phyloP scores from a whole-genome alignment of 2,329 filamentous ascomycete genomes.

The Sordariomycetes sp. region DNA sequence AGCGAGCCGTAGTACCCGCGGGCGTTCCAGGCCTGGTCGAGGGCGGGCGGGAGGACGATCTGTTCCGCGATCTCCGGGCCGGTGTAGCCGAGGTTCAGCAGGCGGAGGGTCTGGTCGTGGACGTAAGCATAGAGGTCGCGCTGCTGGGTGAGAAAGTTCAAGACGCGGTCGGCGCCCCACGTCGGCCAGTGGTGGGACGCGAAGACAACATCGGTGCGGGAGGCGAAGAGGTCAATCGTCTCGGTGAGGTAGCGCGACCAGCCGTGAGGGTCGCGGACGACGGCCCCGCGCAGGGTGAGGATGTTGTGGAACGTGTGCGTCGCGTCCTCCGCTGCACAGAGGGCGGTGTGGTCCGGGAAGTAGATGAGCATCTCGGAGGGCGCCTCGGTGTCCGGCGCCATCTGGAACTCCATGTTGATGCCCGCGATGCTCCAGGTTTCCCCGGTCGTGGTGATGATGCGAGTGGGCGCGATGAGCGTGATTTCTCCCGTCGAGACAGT shows the following conservation, averaged over 20 bases:
- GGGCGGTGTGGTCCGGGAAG: constrained; percentile 22
- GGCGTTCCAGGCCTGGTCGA: constrained; percentile 18
- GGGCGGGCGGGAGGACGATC: constrained; percentile 18
- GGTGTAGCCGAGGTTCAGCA: constrained; percentile 20
- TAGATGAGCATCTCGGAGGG: constrained; percentile 29
- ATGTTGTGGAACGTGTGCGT: constrained; percentile 30
- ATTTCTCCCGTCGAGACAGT: constrained; percentile 17
- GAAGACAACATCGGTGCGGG: constrained; percentile 21
- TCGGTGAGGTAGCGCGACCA: constrained; percentile 27
- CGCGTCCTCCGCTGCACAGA: constrained; percentile 25
- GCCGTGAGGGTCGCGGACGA: constrained; percentile 25
- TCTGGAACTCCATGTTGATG: constrained; percentile 25
- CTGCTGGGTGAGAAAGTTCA: constrained; percentile 19
- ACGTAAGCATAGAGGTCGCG: constrained; percentile 27
- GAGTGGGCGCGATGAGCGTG: constrained; percentile 22
- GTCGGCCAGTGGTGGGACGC: constrained; percentile 30
- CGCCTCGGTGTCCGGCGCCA: constrained; percentile 28
- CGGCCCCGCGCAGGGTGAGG: constrained; percentile 26
- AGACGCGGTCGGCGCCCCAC: constrained; percentile 17
- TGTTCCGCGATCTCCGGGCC: constrained; percentile 27
- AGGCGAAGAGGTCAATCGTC: constrained; percentile 21
- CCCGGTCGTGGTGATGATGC: constrained; percentile 18
- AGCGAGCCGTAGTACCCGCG: constrained; percentile 25
- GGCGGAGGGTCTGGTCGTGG: constrained; percentile 26
- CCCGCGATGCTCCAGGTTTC: constrained; percentile 20